Evolutionary conservation across 768 basidiomycete genomes (phyloP), one percentile per base, ranked within the genome.

Genomic region (Grammothele lineata): DNA sequence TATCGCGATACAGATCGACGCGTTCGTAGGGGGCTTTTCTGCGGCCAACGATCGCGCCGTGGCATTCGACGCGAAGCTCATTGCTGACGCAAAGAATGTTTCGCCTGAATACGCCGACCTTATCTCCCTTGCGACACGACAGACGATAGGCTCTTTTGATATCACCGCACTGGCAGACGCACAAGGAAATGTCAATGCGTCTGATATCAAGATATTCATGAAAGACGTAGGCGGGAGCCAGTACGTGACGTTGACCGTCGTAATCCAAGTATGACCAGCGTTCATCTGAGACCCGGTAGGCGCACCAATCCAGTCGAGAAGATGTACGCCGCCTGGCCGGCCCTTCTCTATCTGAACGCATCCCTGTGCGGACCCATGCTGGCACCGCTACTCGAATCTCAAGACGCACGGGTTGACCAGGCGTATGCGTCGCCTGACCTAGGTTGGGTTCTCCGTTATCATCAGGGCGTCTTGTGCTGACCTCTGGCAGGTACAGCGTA

Each of bases 271-370:
- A 6, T 36, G 18, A 7, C 8, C 17, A 9, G 35, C 15, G 35
- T 7, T 36, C 14, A 30, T 30, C 27, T 30, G 7, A n/a, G n/a
- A n/a, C 14, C 8, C 14, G 8, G 4, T 37, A 48, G 57, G 12
- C 51, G 60, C 6, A 56, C 62, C 17, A 65, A 60, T 45, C 61
- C 65, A 14, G 64, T 66, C 5, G 65, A 66, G 41, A 55, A 59
- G 5, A 43, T 66, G 22, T 63, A 57, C 43, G 51, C 62, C 6
- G 47, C 61, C 8, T 65, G 56, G 37, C 61, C 65, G 5, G 41
- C 57, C 34, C 62, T 57, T 42, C 49, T 64, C 9, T 63, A 58
- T 37, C 23, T 60, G 42, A 66, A 66, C 33, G 59, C 61, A 5
- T 47, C 61, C 12, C 56, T 59, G 37, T 56, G 54, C 3, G 42